These are phyloP conservation scores for Nemania serpens DNA, from an alignment of 2,329 filamentous ascomycete species.

Conservation along the genomic window DNA sequence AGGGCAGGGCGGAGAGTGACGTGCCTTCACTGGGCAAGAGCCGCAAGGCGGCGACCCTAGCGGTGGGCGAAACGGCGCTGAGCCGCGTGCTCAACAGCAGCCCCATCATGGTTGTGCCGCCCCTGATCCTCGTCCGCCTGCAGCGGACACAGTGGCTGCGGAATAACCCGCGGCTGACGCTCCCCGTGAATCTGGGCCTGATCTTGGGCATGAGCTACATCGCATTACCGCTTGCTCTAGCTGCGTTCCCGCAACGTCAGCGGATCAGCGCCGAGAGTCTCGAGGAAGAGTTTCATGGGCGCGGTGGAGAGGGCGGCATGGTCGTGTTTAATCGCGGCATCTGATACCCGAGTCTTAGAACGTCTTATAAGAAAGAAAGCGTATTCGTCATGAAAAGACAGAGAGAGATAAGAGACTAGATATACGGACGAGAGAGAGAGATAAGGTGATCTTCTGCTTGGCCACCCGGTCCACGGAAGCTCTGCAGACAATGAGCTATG, in stretches of 20 bases:
- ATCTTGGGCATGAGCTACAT: conserved; percentile 87
- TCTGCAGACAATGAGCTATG: too few relatives aligned
- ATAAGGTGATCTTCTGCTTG: too few relatives aligned
- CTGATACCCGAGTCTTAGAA: conserved; percentile 46
- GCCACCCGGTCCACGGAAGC: too few relatives aligned
- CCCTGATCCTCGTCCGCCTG: conserved; percentile 80
- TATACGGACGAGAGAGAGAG: not conserved
- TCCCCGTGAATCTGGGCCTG: conserved; percentile 83
- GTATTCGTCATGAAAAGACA: not conserved
- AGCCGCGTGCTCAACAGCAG: conserved; percentile 92
- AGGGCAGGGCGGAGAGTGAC: conserved; percentile 67
- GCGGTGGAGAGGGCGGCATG: conserved; percentile 76
- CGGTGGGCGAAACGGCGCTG: conserved; percentile 90
- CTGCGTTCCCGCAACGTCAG: conserved; percentile 91
- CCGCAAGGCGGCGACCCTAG: conserved; percentile 83
- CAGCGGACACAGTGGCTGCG: conserved; percentile 85
- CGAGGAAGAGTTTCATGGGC: conserved; percentile 84
- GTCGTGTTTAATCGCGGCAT: conserved; percentile 98
- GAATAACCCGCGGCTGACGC: conserved; percentile 73
- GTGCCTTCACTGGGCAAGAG: conserved; percentile 80
- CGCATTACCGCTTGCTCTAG: conserved; percentile 86
- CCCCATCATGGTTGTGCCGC: conserved; percentile 96
- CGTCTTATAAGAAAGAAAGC: not conserved
- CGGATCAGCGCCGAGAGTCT: conserved; percentile 74
- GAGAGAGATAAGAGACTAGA: not conserved